These are phyloP conservation scores for Penicillium parvum DNA, from an alignment of 495 filamentous ascomycete species.

Conservation along the genomic window DNA sequence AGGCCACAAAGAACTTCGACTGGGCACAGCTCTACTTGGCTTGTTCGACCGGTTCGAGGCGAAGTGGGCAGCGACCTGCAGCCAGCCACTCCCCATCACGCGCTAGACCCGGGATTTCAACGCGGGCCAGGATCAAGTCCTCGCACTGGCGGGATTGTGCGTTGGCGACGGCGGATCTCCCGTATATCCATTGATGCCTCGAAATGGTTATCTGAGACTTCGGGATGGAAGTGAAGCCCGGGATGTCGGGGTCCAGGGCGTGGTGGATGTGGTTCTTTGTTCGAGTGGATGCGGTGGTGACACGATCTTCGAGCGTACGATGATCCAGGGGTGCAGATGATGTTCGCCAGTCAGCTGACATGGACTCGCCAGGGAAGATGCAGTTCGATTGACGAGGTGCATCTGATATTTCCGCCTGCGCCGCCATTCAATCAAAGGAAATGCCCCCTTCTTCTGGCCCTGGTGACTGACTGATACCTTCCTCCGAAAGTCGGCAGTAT, in stretches of 20 bases:
- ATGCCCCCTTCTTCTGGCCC: not conserved
- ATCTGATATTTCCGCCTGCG: constrained; percentile 10
- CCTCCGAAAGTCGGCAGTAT: no score
- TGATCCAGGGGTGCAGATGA: not conserved
- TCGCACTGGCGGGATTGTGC: constrained; percentile 11
- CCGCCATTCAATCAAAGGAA: not conserved
- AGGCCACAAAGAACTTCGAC: not conserved
- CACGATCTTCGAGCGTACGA: not conserved
- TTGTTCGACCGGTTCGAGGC: constrained; percentile 13
- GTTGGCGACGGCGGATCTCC: constrained; percentile 3
- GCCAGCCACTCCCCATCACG: constrained; percentile 23
- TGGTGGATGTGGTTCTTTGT: not conserved
- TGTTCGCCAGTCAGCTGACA: constrained; percentile 22
- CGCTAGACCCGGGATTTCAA: constrained; percentile 22
- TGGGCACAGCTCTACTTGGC: not conserved
- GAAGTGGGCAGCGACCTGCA: constrained; percentile 14
- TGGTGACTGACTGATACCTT: constrained; percentile 2
- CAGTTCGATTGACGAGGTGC: constrained; percentile 20
- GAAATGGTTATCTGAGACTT: constrained; percentile 13
- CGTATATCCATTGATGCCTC: constrained; percentile 1
- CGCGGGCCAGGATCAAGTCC: constrained; percentile 12
- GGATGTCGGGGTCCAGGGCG: not conserved
- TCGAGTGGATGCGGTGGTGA: not conserved
- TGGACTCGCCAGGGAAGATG: constrained; percentile 10
- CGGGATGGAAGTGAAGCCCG: constrained; percentile 1